Percentiles rank a stretch among this genome's conserved stretches.
phyloP scores from a whole-genome alignment of 208 protist species.

The Trypanosoma melophagium region DNA sequence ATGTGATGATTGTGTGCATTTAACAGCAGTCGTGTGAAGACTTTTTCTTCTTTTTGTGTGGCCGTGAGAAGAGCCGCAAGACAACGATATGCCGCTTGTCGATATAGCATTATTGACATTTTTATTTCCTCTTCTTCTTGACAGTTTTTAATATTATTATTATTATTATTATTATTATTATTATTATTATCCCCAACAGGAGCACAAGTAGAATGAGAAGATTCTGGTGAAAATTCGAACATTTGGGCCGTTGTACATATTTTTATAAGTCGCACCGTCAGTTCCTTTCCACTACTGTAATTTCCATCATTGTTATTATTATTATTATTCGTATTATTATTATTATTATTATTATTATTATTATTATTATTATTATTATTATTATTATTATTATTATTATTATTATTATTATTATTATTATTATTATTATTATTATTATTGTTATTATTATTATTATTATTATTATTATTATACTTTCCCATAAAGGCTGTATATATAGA shows the following conservation, averaged over 20 bases:
- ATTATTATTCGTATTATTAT: not conserved
- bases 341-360: conserved; percentile 21
- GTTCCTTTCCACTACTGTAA: conserved; percentile 56
- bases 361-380: not conserved
- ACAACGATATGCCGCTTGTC: conserved; percentile 73
- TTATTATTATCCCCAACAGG: too few relatives aligned
- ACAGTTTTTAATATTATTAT: not conserved
- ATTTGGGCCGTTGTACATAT: conserved; percentile 34
- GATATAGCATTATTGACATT: conserved; percentile 37
- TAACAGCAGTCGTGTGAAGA: conserved; percentile 80
- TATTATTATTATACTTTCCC: not conserved
- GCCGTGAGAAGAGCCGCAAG: conserved; percentile 58
- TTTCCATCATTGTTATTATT: conserved; percentile 13
- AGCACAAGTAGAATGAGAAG: not conserved
- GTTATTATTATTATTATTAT: not conserved
- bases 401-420: not conserved
- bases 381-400: conserved; percentile 21
- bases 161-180: too few relatives aligned
- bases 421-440: too few relatives aligned
- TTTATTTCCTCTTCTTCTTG: too few relatives aligned
- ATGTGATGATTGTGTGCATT: conserved; percentile 42
- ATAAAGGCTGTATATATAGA: conserved; percentile 54
- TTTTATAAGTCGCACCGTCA: conserved; percentile 78
- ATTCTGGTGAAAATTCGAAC: not conserved
- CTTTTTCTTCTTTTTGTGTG: conserved; percentile 80